phyloP scores from a whole-genome alignment of 495 filamentous ascomycete species.

The Penicillium psychrofluorescens region DNA sequence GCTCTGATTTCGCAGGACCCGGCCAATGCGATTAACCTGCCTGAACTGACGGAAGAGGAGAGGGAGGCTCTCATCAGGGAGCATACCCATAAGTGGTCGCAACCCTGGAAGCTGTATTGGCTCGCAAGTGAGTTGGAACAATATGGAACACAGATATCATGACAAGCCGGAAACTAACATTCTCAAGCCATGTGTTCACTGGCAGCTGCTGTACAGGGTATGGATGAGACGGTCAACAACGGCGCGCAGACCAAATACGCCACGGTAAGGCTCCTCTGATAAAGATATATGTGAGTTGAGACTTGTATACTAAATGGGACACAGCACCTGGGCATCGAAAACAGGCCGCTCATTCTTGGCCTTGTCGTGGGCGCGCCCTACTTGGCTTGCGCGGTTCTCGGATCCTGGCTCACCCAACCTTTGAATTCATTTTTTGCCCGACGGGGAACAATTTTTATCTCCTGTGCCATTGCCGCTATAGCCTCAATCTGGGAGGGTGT shows the following conservation, averaged over 20 bases:
- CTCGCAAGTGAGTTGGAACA: slow-evolving; percentile 36
- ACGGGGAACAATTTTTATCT: slow-evolving; percentile 52
- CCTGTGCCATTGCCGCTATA: slow-evolving; percentile 38
- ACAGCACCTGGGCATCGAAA: slow-evolving; percentile 27
- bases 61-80: slow-evolving; percentile 37
- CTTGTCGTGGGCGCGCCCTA: slow-evolving; percentile 43
- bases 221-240: slow-evolving; percentile 76
- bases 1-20: slow-evolving; percentile 48
- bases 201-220: slow-evolving; percentile 51
- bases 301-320: neutral
- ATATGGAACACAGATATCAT: too few species aligned
- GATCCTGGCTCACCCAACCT: slow-evolving; percentile 49
- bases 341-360: slow-evolving; percentile 29
- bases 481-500: slow-evolving; percentile 44
- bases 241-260: slow-evolving; percentile 66
- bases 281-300: neutral
- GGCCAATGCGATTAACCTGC: slow-evolving; percentile 25
- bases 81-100: slow-evolving; percentile 48
- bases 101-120: slow-evolving; percentile 50
- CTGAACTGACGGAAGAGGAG: slow-evolving; percentile 40
- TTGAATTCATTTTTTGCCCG: slow-evolving; percentile 49
- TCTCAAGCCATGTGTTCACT: slow-evolving; percentile 34
- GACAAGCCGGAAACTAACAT: neutral
- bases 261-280: slow-evolving; percentile 8
- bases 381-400: slow-evolving; percentile 35